Evolutionary conservation across 805 yeast genomes (phyloP).

Genomic region (Starmerella floris): DNA sequence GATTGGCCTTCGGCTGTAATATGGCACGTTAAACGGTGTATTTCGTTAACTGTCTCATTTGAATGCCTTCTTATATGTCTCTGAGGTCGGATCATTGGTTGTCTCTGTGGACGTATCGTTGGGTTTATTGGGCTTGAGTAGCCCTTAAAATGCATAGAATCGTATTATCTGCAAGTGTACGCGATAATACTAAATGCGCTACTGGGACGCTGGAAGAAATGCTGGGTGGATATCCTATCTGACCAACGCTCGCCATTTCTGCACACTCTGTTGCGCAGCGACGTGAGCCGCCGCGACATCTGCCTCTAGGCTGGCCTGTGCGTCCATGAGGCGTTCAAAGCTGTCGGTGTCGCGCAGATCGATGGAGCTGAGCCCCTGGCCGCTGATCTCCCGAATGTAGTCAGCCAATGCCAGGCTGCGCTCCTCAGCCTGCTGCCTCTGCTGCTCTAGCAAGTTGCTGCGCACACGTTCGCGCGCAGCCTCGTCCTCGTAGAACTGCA

Average conservation of each 20-base stretch:
- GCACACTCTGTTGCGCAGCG: background rate
- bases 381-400: conserved; percentile 20
- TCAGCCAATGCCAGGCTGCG: conserved; percentile 21
- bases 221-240: too few species aligned
- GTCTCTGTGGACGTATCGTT: too few species aligned
- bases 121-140: too few species aligned
- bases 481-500: conserved; percentile 25
- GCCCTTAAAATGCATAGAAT: too few species aligned
- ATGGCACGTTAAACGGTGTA: too few species aligned
- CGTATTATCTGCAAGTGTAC: too few species aligned
- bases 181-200: too few species aligned
- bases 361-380: conserved; percentile 17
- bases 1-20: too few species aligned
- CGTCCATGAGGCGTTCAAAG: conserved; percentile 9
- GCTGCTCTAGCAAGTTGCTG: conserved; percentile 19
- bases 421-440: conserved; percentile 16
- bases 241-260: conserved; percentile 1
- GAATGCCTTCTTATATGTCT: too few species aligned
- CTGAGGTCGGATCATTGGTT: too few species aligned
- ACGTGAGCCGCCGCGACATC: background rate
- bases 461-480: conserved; percentile 22
- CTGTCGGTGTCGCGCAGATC: conserved; percentile 5
- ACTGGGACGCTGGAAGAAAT: too few species aligned
- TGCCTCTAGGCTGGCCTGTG: conserved; percentile 7
- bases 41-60: too few species aligned